Evolutionary conservation across 352 stramenopile genomes (phyloP), one percentile per base, ranked within the genome.

Genomic region (Pythium dissotocum): DNA sequence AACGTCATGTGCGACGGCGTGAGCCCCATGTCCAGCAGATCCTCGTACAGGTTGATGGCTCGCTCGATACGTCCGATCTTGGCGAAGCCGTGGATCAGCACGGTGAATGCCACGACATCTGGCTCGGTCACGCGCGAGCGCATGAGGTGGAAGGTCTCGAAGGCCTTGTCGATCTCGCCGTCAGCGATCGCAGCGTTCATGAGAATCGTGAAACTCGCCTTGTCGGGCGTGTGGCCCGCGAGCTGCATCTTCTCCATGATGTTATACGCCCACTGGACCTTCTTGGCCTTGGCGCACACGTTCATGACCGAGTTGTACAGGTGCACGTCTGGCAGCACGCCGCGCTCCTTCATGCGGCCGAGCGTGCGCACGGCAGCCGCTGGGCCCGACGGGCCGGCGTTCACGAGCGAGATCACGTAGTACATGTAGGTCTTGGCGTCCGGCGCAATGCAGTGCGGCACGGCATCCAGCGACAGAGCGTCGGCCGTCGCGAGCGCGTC

Each of bases 191-290:
- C 82, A 7, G 86, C 73, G 56, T 91, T 82, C 81, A 94, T 91
- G 33, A 94, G 67, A 44, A 94, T 87, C 53, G 86, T 94, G 60
- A 94, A 94, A 14, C 80, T 90, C 49, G 83, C 80, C 46, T 75
- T 65, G 69, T 89, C 82, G 0, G 86, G 86, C 63, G 79, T 78
- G 42, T 91, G 56, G 9, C 86, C 86, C 0, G 83, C 82, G 12
- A 91, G 80, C 70, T 94, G 86, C 83, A 94, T 91, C 67, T 90
- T 90, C 67, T 94, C 86, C 73, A 94, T 82, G 40, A 94, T 82
- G 65, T 93, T 94, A 78, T 94, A 94, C 7, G 86, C 72, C 86
- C 86, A 94, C 36, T 84, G 67, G 62, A 91, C 71, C 30, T 77
- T 75, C 35, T 71, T 65, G 5, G 81, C 77, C 67, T 90, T 91